Conservation (phyloP, 371 early-diverging fungal genomes). For the Fennellomyces sp. region DNA sequence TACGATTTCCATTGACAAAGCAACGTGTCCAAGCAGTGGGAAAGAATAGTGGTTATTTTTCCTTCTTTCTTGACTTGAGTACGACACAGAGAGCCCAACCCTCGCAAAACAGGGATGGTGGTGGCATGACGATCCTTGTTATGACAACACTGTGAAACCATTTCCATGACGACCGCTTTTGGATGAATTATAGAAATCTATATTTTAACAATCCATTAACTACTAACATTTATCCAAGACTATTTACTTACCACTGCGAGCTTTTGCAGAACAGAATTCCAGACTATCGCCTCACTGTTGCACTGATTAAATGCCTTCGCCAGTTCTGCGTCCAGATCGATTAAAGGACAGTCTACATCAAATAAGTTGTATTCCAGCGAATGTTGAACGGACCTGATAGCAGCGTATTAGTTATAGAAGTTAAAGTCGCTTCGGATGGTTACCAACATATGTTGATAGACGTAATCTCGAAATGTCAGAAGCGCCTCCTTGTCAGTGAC, state of each 20-base stretch:
- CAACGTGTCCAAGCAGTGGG: neutral
- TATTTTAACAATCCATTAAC: neutral
- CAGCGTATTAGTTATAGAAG: too few species aligned
- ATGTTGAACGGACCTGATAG: neutral
- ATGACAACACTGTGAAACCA: slow-evolving; percentile 14
- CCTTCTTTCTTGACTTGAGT: neutral
- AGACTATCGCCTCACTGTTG: neutral
- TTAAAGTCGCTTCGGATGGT: neutral
- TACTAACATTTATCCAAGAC: neutral
- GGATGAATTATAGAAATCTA: slow-evolving; percentile 33
- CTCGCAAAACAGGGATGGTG: slow-evolving; percentile 22
- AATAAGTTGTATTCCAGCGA: slow-evolving; percentile 4
- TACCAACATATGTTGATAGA: slow-evolving; percentile 1
- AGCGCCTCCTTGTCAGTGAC: neutral
- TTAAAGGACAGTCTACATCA: neutral
- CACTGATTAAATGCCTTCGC: slow-evolving; percentile 8
- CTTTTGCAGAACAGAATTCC: slow-evolving; percentile 1
- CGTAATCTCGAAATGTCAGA: slow-evolving; percentile 6
- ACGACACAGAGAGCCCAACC: slow-evolving; percentile 11
- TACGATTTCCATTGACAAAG: neutral
- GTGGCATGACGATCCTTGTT: slow-evolving; percentile 24
- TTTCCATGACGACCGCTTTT: slow-evolving; percentile 13
- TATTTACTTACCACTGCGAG: slow-evolving; percentile 5
- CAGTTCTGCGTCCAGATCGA: slow-evolving; percentile 7
- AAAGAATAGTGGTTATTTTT: neutral